Conservation (phyloP, 2,329 filamentous ascomycete genomes). For the Dactylellina haptotyla region DNA sequence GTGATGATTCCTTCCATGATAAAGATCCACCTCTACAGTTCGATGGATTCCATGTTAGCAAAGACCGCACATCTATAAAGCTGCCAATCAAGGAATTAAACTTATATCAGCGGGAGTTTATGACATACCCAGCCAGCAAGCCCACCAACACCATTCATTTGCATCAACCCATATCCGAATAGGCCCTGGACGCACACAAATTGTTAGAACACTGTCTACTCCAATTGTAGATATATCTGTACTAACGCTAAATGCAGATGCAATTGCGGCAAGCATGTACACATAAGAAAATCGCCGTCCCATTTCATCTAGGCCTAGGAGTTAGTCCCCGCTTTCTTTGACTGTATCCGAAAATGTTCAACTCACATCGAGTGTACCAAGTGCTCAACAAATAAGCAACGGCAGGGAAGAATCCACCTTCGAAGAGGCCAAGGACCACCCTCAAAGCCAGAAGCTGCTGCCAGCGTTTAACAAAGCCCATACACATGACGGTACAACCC, state of each 20-base stretch:
- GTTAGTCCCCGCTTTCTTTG: background rate
- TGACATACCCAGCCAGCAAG: slow-evolving; percentile 67
- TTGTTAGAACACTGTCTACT: slow-evolving; percentile 68
- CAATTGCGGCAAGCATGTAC: slow-evolving; percentile 65
- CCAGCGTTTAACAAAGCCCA: slow-evolving; percentile 71
- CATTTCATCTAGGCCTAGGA: slow-evolving; percentile 50
- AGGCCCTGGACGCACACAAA: slow-evolving; percentile 74
- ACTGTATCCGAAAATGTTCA: background rate
- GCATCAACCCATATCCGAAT: slow-evolving; percentile 73
- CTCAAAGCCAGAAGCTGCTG: slow-evolving; percentile 67
- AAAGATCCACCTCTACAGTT: slow-evolving; percentile 42
- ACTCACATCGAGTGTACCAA: slow-evolving; percentile 75
- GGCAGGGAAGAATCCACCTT: slow-evolving; percentile 74
- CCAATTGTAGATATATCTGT: slow-evolving; percentile 46
- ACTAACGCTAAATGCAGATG: slow-evolving; percentile 66
- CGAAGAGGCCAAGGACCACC: slow-evolving; percentile 71
- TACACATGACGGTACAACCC: slow-evolving; percentile 71
- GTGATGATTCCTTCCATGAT: slow-evolving; percentile 65
- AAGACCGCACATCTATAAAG: background rate
- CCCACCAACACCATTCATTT: slow-evolving; percentile 61
- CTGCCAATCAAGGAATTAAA: background rate
- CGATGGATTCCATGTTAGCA: background rate
- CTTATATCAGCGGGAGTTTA: background rate
- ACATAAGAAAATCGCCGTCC: slow-evolving; percentile 62
- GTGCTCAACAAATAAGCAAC: slow-evolving; percentile 77